phyloP scores from a whole-genome alignment of 495 filamentous ascomycete genomes.

The Trichocladium antarcticum region DNA sequence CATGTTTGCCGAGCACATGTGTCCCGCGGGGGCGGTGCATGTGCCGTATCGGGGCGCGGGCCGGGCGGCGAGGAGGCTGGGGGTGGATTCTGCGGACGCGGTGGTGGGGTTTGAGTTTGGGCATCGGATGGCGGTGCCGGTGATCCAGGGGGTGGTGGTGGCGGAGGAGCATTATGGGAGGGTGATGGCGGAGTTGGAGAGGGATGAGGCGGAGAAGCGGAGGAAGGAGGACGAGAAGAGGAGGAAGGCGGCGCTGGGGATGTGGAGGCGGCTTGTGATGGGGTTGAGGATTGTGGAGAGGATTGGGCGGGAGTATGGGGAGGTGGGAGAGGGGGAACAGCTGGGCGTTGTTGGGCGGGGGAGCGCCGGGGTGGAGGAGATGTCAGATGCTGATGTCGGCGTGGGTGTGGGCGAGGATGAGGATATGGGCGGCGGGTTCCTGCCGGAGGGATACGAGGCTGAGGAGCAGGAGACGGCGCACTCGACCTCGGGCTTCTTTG shows the following conservation, averaged over 20 bases:
- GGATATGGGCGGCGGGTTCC: constrained; percentile 45
- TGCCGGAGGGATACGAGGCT: constrained; percentile 41
- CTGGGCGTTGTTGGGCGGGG: constrained; percentile 32
- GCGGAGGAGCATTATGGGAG: constrained; percentile 64
- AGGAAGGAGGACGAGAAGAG: constrained; percentile 75
- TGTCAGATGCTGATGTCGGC: constrained; percentile 11
- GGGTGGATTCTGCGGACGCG: constrained; percentile 85
- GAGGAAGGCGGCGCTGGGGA: constrained; percentile 57
- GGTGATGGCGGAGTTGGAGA: constrained; percentile 70
- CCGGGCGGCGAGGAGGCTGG: constrained; percentile 69
- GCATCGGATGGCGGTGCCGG: constrained; percentile 80
- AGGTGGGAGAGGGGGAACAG: constrained; percentile 32
- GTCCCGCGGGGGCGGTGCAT: constrained; percentile 75
- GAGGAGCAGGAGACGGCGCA: constrained; percentile 20
- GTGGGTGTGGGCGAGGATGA: constrained; percentile 19
- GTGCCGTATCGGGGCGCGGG: constrained; percentile 66
- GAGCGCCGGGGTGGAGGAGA: constrained; percentile 13
- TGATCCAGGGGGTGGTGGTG: constrained; percentile 82
- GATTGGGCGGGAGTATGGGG: constrained; percentile 69
- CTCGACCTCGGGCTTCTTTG: constrained; percentile 34
- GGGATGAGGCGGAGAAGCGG: constrained; percentile 65
- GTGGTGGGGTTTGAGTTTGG: constrained; percentile 97
- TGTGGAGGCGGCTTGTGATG: constrained; percentile 81
- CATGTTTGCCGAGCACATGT: constrained; percentile 87
- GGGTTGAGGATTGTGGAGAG: constrained; percentile 72